A percentile compares a stretch with the other conserved stretches of the same genome.
Evolutionary conservation across 2,329 filamentous ascomycete genomes (phyloP).

Genomic region (Alternaria metachromatica): DNA sequence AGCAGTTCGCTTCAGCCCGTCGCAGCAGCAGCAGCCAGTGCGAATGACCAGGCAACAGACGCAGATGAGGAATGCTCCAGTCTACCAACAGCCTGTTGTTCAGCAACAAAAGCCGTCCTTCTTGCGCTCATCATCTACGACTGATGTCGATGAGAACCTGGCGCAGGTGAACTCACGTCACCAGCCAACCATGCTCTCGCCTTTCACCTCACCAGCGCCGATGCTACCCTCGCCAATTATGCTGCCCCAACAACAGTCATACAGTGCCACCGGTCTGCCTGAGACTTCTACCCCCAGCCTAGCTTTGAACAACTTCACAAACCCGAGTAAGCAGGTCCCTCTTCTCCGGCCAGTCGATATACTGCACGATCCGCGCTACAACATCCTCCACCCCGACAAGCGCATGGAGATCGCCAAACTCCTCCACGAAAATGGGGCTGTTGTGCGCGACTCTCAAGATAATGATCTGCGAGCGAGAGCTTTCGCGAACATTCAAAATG

Average conservation of each 20-base stretch:
- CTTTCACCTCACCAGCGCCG: not conserved
- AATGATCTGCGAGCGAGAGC: not conserved
- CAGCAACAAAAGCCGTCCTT: not conserved
- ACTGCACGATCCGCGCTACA: not conserved
- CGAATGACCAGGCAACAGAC: not conserved
- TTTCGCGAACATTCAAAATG: not conserved
- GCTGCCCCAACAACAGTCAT: not conserved
- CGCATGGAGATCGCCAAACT: not conserved
- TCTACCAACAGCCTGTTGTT: not conserved
- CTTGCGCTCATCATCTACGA: constrained; percentile 6
- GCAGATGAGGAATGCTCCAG: not conserved
- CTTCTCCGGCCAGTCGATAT: constrained; percentile 3
- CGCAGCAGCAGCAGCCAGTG: not conserved
- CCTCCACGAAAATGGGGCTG: not conserved
- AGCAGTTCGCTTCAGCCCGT: not conserved
- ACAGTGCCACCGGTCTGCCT: not conserved
- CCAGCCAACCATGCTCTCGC: not conserved
- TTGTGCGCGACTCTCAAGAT: not conserved
- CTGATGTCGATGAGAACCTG: constrained; percentile 5
- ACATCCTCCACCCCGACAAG: not conserved
- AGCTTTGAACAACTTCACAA: not conserved
- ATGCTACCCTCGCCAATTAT: not conserved
- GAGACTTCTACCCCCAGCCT: not conserved
- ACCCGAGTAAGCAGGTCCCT: not conserved
- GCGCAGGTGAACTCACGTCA: not conserved